phyloP scores from a whole-genome alignment of 371 early-diverging fungal species.

The Haplosporangium sp. region DNA sequence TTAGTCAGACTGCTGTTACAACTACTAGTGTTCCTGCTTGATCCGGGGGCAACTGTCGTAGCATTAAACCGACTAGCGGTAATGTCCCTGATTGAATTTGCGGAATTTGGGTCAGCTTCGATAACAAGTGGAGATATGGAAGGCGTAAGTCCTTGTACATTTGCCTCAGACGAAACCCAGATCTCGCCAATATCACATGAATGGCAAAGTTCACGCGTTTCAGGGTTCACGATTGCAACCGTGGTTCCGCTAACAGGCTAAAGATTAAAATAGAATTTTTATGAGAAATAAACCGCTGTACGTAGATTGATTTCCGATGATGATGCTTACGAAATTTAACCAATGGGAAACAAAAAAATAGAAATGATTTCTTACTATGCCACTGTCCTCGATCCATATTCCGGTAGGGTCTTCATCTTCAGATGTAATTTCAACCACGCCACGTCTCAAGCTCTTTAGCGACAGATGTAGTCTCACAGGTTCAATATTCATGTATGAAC shows the following conservation, averaged over 20 bases:
- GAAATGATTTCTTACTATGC: constrained; percentile 64
- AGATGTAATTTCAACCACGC: constrained; percentile 68
- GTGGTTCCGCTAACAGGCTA: constrained; percentile 68
- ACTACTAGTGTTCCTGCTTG: constrained; percentile 46
- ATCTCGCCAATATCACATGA: constrained; percentile 87
- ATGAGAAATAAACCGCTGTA: neutral
- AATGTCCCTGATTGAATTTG: constrained; percentile 4
- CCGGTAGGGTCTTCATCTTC: constrained; percentile 67
- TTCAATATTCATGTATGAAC: constrained; percentile 82
- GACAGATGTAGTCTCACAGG: constrained; percentile 76
- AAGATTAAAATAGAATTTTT: neutral
- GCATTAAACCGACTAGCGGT: constrained; percentile 26
- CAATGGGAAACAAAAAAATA: neutral
- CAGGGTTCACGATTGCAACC: constrained; percentile 87
- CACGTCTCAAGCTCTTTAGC: constrained; percentile 72
- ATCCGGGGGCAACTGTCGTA: constrained; percentile 45
- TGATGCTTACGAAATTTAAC: neutral
- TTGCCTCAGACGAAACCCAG: constrained; percentile 81
- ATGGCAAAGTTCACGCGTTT: constrained; percentile 69
- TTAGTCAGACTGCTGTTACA: neutral
- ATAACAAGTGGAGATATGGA: constrained; percentile 16
- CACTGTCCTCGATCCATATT: constrained; percentile 80
- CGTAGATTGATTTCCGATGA: neutral
- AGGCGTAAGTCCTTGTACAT: constrained; percentile 57
- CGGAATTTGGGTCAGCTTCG: constrained; percentile 15